phyloP scores from a whole-genome alignment of 805 yeast species.

The Blastobotrys americana region DNA sequence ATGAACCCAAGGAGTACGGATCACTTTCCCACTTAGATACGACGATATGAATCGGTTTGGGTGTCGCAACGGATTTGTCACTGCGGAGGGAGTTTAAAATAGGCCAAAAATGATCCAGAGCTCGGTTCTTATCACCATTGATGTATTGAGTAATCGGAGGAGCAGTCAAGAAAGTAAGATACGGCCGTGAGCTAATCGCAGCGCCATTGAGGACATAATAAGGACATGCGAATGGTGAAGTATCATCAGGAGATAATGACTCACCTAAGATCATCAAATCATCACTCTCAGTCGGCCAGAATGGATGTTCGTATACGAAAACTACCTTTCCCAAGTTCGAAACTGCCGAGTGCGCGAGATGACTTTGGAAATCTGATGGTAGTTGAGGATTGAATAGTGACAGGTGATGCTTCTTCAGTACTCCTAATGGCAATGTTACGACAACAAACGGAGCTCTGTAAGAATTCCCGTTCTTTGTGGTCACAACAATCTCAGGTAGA shows the following conservation, averaged over 20 bases:
- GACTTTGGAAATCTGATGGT: neutral
- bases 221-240: neutral
- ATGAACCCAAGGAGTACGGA: slow-evolving; percentile 65
- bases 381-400: neutral
- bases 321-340: slow-evolving; percentile 25
- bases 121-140: slow-evolving; percentile 27
- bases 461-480: neutral
- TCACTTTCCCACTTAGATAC: slow-evolving; percentile 27
- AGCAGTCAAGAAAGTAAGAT: slow-evolving; percentile 59
- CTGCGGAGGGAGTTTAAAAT: neutral
- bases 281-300: slow-evolving; percentile 26
- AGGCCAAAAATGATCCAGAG: neutral
- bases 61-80: neutral
- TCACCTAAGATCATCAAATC: neutral
- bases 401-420: slow-evolving; percentile 30
- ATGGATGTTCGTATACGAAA: slow-evolving; percentile 24
- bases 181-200: slow-evolving; percentile 42
- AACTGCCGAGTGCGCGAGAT: neutral
- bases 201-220: slow-evolving; percentile 40
- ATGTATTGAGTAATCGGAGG: slow-evolving; percentile 61
- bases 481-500: too few relatives aligned
- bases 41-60: neutral
- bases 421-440: slow-evolving; percentile 73
- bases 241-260: neutral
- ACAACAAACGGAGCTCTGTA: slow-evolving; percentile 49